Evolutionary conservation across 2,329 filamentous ascomycete species (phyloP).

Genomic region (Diplocarpon rosae): DNA sequence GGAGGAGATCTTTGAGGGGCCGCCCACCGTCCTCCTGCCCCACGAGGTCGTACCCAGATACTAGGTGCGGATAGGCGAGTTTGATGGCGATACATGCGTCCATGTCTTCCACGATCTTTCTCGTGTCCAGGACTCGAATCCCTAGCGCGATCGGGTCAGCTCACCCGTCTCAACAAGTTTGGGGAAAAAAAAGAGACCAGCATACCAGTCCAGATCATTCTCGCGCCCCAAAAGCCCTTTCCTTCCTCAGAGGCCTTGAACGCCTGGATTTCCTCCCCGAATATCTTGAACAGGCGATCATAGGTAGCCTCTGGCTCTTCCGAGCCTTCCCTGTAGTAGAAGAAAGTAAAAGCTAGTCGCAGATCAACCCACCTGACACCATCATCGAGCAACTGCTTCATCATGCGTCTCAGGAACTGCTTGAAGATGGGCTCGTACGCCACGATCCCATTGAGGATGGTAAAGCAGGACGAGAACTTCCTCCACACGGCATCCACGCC

Average conservation of each 20-base stretch:
- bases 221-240: constrained; percentile 69
- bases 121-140: constrained; percentile 52
- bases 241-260: constrained; percentile 66
- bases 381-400: constrained; percentile 63
- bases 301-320: constrained; percentile 59
- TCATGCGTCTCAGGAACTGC: constrained; percentile 59
- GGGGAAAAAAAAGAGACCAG: too few relatives aligned
- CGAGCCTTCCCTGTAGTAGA: constrained; percentile 54
- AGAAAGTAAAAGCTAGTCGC: constrained; percentile 60
- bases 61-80: constrained; percentile 62
- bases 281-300: constrained; percentile 56
- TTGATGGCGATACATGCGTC: constrained; percentile 79
- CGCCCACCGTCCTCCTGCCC: constrained; percentile 76
- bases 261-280: constrained; percentile 65
- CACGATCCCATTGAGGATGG: constrained; percentile 61
- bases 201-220: constrained; percentile 70
- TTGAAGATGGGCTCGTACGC: constrained; percentile 89
- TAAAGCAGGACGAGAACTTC: constrained; percentile 69
- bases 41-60: constrained; percentile 83
- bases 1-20: constrained; percentile 64
- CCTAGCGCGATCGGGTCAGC: not conserved
- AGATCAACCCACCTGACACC: constrained; percentile 80
- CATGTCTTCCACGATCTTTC: constrained; percentile 67
- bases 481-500: constrained; percentile 76
- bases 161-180: not conserved